Base-by-base conservation (phyloP, 1,284 basidiomycete genomes). In the Athelia sp. region DNA sequence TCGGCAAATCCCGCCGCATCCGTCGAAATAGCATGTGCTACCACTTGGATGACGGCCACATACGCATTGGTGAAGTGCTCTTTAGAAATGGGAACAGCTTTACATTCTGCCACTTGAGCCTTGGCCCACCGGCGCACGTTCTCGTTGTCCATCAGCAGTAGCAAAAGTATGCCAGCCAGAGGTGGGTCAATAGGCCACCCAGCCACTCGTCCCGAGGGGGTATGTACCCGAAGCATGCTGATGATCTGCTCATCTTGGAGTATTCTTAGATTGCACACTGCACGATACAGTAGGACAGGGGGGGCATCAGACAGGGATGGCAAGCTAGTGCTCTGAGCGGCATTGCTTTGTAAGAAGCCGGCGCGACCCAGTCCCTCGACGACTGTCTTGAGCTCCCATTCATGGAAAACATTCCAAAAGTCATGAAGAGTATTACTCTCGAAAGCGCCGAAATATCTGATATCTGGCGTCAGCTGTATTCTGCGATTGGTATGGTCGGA, bases 391-490 rank as follows among this genome's bases (percentile, higher is more conserved):
- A 76, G 61, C 58, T 93, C 87, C 84, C 87, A 93, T 35, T 70
- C 62, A 51, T 86, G 79, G 43, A 91, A 81, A n/a, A 65, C 76
- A 8, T 56, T 56, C 59, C 83, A 87, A 65, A 94, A 94, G 38
- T 66, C 68, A 15, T 69, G 62, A 40, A 87, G 61, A 26, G 74
- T 63, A 17, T 69, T 59, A 1, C 74, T 68, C 3, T 65, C 54
- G 60, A 84, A 89, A 1, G 80, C 79, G 13, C 75, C 81, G 55
- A 89, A 82, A 64, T 83, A 90, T 31, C 87, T 90, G 54, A 13
- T 29, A 6, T 29, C 6, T 13, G 26, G 6, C 26, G 26, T 29
- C 26, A 29, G 26, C 26, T 13, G 26, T 29, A 13, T 4, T 15
- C 36, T 45, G 9, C 42, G n/a, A 43, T 13, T 18, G 17, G 17